Base-by-base conservation (phyloP, 495 filamentous ascomycete species). In the Trichoderma parareesei region DNA sequence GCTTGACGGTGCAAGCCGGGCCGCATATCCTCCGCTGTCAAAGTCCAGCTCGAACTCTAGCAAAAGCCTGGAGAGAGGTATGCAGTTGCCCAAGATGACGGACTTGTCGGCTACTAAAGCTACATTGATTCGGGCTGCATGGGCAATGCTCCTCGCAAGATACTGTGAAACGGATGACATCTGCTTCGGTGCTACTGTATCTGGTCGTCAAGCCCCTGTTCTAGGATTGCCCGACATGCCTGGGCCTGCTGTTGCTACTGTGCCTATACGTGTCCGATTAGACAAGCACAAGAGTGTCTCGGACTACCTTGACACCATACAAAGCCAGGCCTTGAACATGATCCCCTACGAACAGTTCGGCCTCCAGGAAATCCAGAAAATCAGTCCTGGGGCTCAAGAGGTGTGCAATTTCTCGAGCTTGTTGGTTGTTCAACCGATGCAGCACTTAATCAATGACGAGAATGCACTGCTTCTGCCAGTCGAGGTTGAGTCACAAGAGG, bases 231-330 rank as follows among this genome's bases (percentile, higher is more conserved):
- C 72, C n/a, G 71, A 75, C 18, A 80, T 85, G 60, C 68, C 75
- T 5, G 84, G 82, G 0, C 79, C 86, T 1, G 74, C 85, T 1
- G 80, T 88, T 53, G 79, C 85, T 27, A 87, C 87, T 0, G 71
- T 87, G 0, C 87, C 87, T 5, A 71, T 82, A 10, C 77, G 85
- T 1, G 71, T 76, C 4, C 63, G 49, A 3, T 27, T 73, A 7
- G 38, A 55, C 40, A 46, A 53, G 20, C 65, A 65, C 5, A 49
- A 49, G 38, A 38, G 41, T 13, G 16, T 72, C 2, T 40, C 35
- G 10, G 62, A 63, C 5, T 72, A 70, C 20, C 53, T 74, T 38
- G 16, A 55, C 1, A 40, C 20, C 2, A 41, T 82, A 4, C 79
- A 83, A 53, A 37, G 61, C 5, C 70, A 76, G 63, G 68, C 65